A percentile compares a stretch with the other conserved stretches of the same genome.
phyloP scores from a whole-genome alignment of 495 filamentous ascomycete species.

The Parathielavia appendiculata region DNA sequence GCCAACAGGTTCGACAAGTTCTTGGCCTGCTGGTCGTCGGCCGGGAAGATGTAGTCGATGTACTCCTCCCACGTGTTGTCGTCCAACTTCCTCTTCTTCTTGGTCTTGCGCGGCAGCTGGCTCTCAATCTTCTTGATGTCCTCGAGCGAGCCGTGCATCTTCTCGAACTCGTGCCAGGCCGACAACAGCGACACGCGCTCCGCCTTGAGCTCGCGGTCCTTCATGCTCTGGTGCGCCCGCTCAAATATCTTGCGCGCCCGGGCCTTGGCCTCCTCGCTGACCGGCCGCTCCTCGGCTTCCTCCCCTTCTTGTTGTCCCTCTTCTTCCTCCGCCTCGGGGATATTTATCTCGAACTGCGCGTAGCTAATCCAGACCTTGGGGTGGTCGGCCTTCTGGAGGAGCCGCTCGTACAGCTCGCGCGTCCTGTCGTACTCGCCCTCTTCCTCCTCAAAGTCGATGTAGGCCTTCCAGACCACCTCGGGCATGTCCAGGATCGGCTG shows the following conservation, averaged over 20 bases:
- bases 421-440: constrained; percentile 81
- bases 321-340: constrained; percentile 62
- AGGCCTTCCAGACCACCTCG: constrained; percentile 92
- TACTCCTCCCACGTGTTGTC: constrained; percentile 97
- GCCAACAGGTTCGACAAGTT: constrained; percentile 78
- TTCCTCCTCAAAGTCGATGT: constrained; percentile 97
- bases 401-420: constrained; percentile 79
- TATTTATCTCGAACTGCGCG: constrained; percentile 92
- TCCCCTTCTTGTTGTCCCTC: constrained; percentile 47
- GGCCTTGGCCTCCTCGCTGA: constrained; percentile 77
- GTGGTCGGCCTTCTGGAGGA: constrained; percentile 89
- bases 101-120: constrained; percentile 90
- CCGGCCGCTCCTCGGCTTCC: constrained; percentile 54
- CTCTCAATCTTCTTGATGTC: constrained; percentile 81
- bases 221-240: constrained; percentile 81
- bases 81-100: constrained; percentile 89
- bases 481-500: constrained; percentile 94
- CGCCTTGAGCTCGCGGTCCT: constrained; percentile 88
- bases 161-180: constrained; percentile 88
- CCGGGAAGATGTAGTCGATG: constrained; percentile 94
- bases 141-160: constrained; percentile 67
- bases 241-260: constrained; percentile 80
- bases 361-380: constrained; percentile 99
- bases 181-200: constrained; percentile 86
- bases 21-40: constrained; percentile 83